Evolutionary conservation across 306 rosid genomes (phyloP), one percentile per base, ranked within the genome.

Genomic region (Gillenia trifoliata): DNA sequence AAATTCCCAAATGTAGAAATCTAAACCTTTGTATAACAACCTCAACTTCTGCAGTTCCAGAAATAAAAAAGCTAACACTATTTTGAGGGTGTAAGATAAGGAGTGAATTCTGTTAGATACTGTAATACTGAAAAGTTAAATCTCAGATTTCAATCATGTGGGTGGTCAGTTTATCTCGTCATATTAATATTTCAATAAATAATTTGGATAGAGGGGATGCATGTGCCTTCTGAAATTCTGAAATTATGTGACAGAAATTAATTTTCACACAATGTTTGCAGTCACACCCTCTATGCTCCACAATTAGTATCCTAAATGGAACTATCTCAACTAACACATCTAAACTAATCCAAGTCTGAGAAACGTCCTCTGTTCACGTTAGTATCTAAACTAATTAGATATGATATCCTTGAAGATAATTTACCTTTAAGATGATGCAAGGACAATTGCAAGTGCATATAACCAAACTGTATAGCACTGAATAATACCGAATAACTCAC

Each of bases 401-500:
- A 25, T 68, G 45, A 31, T 64, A 19, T 64, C 47, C 8, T 29
- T 20, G 68, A 20, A 2, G 13, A 11, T 50, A 74, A 45, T 45
- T 45, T 15, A 45, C 20, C 52, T 45, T 45, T 20, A 16, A 45
- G 52, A 45, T 13, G 8, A 45, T 1, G 52, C 20, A 45, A 45
- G 20, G 52, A 20, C 52, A 1, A 45, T 17, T 13, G 8, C 36
- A 36, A 75, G 19, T 47, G 60, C 10, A 31, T 38, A 40, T 8
- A 54, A 66, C 28, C 12, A 26, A 36, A 34, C 17, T 52, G 22
- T 57, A 66, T 31, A 66, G 30, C 61, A 73, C 30, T 47, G 60
- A 59, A 47, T 55, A 62, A 77, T 68, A 76, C 52, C 69, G 49
- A 45, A 47, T 22, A 73, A 50, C 29, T 70, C 28, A 50, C 26